A percentile compares a stretch with the other conserved stretches of the same genome.
phyloP scores from a whole-genome alignment of 75 land plant species.

The Ceratopteris richardii region DNA sequence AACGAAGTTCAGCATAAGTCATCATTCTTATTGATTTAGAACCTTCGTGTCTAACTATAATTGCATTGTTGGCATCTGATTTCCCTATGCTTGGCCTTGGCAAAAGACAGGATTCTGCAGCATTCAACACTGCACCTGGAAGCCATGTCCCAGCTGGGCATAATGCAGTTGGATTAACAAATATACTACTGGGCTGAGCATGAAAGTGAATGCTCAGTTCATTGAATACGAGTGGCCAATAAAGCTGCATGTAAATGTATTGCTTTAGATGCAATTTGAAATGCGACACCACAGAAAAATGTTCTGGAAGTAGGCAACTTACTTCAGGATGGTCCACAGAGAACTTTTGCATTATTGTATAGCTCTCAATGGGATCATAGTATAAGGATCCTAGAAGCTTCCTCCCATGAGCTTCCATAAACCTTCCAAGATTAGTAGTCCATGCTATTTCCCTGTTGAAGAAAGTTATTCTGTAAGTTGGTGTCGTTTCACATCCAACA shows the following conservation, averaged over 20 bases:
- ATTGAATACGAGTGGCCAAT: conserved; percentile 52
- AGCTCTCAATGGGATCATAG: conserved; percentile 68
- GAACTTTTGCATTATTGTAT: conserved; percentile 47
- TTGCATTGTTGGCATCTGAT: conserved; percentile 51
- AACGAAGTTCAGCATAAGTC: conserved; percentile 60
- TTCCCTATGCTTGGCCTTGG: conserved; percentile 37
- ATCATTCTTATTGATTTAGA: conserved; percentile 40
- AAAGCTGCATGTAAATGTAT: conserved; percentile 35
- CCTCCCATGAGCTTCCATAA: conserved; percentile 60
- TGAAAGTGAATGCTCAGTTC: conserved; percentile 59
- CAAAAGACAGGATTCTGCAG: conserved; percentile 77
- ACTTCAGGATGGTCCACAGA: conserved; percentile 79
- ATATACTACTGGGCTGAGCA: conserved; percentile 42
- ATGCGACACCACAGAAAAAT: not conserved
- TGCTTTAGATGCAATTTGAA: not conserved
- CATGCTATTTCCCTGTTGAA: conserved; percentile 55
- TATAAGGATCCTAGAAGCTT: conserved; percentile 61
- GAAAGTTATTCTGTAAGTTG: too few relatives aligned
- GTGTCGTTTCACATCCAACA: conserved; percentile 1
- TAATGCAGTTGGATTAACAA: conserved; percentile 47
- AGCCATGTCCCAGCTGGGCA: conserved; percentile 69
- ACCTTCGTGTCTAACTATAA: conserved; percentile 84
- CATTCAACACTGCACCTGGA: conserved; percentile 74
- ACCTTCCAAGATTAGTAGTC: conserved; percentile 57
- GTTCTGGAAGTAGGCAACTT: not conserved